Percentiles rank a stretch among this genome's conserved stretches.
Evolutionary conservation across 768 basidiomycete genomes (phyloP).

Genomic region (Cystobasidium onofrii): DNA sequence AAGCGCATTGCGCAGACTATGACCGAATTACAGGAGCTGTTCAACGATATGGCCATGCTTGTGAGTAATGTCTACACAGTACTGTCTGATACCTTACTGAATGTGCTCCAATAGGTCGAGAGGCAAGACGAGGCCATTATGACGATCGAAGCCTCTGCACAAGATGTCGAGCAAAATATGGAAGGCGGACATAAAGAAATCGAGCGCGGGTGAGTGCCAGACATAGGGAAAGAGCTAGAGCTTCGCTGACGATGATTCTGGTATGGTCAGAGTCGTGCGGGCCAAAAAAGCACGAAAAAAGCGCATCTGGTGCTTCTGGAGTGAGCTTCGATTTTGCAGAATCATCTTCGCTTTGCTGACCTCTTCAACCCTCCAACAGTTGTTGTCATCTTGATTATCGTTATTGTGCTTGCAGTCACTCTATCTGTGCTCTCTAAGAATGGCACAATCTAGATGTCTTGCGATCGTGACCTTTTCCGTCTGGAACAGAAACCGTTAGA

Average conservation of each 20-base stretch:
- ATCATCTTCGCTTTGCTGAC: neutral
- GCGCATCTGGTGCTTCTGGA: slow-evolving; percentile 90
- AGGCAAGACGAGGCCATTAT: slow-evolving; percentile 61
- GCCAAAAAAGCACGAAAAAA: slow-evolving; percentile 64
- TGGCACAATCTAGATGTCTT: slow-evolving; percentile 9
- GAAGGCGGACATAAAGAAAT: slow-evolving; percentile 43
- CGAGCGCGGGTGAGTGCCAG: slow-evolving; percentile 21
- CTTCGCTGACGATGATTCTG: neutral
- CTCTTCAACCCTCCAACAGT: neutral
- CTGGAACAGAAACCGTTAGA: too few species aligned
- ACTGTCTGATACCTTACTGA: too few species aligned
- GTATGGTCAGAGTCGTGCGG: neutral
- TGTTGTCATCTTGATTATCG: neutral
- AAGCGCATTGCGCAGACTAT: slow-evolving; percentile 75
- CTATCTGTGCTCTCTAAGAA: neutral
- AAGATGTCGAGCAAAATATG: slow-evolving; percentile 60
- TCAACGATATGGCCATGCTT: slow-evolving; percentile 59
- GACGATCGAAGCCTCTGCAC: slow-evolving; percentile 58
- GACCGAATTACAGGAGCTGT: slow-evolving; percentile 78
- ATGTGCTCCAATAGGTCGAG: neutral
- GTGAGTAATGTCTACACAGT: too few species aligned
- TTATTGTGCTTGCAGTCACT: neutral
- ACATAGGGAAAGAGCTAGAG: neutral
- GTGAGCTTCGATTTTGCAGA: neutral
- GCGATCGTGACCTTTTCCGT: too few species aligned